phyloP scores from a whole-genome alignment of 768 basidiomycete genomes.

The Boletus rufocinnamomeus region DNA sequence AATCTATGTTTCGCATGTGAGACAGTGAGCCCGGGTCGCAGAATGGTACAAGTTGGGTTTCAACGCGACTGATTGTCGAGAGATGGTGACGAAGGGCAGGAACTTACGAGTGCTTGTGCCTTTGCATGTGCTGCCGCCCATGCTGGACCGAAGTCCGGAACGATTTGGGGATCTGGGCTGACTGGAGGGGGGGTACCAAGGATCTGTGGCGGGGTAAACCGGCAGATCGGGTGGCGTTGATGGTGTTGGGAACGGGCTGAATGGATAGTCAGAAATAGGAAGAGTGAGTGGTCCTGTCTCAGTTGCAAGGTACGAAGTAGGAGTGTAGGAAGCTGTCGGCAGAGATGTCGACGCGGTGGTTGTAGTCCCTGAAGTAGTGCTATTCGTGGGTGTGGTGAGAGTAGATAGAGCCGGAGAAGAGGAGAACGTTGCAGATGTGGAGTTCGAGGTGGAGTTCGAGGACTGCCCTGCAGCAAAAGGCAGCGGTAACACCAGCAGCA shows the following conservation, averaged over 20 bases:
- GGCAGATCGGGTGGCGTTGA: conserved; percentile 49
- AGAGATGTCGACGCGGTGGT: not conserved
- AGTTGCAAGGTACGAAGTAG: conserved; percentile 10
- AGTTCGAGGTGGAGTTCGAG: not conserved
- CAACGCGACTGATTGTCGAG: not conserved
- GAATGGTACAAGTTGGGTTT: not conserved
- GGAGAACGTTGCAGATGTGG: not conserved
- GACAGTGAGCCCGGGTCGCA: conserved; percentile 1
- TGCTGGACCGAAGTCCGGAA: conserved; percentile 43
- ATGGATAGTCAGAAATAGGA: conserved; percentile 41
- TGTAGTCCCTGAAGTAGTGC: not conserved
- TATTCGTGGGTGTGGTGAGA: not conserved
- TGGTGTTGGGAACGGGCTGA: conserved; percentile 59
- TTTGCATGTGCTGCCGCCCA: conserved; percentile 58
- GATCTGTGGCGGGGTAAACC: conserved; percentile 53
- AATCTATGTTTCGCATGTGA: conserved; percentile 33
- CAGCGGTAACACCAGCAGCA: not conserved
- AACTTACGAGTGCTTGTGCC: conserved; percentile 50
- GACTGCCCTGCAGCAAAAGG: conserved; percentile 9
- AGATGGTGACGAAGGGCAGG: not conserved
- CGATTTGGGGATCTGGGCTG: conserved; percentile 33
- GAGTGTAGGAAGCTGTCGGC: not conserved
- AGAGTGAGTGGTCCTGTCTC: conserved; percentile 32
- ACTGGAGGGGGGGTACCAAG: conserved; percentile 56
- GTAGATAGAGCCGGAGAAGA: not conserved